Evolutionary conservation across 148 eudicot genomes (phyloP).

Genomic region (Agrostemma githago): DNA sequence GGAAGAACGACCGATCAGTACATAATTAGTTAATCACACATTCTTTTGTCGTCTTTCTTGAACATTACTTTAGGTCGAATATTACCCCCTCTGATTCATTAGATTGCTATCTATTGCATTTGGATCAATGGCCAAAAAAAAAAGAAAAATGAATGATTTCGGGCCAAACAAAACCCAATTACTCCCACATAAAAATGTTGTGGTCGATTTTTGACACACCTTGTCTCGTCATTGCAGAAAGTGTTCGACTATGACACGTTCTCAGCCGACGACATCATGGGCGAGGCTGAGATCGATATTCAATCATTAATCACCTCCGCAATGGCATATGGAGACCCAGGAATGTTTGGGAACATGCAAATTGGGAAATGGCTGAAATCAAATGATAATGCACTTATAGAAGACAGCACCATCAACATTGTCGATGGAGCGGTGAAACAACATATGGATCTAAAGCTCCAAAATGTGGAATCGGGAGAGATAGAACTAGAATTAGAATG

Average conservation of each 20-base stretch:
- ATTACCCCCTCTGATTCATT: too few species aligned
- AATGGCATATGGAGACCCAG: constrained; percentile 77
- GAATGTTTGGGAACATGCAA: constrained; percentile 81
- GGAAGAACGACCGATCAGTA: not conserved
- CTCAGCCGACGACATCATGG: constrained; percentile 98
- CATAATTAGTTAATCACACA: too few species aligned
- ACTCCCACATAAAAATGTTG: not conserved
- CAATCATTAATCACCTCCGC: constrained; percentile 92
- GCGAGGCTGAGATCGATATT: constrained; percentile 85
- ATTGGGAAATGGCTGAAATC: constrained; percentile 96
- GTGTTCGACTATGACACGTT: constrained; percentile 85
- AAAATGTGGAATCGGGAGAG: constrained; percentile 92
- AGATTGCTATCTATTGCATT: too few species aligned
- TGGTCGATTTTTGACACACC: not conserved
- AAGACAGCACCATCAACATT: constrained; percentile 81
- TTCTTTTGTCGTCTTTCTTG: not conserved
- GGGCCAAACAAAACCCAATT: too few species aligned
- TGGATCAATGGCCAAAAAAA: too few species aligned
- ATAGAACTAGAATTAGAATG: constrained; percentile 72
- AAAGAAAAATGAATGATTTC: too few species aligned
- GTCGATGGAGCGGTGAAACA: constrained; percentile 71
- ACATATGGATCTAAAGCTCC: constrained; percentile 63
- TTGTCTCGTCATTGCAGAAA: constrained; percentile 42
- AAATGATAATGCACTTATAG: constrained; percentile 67
- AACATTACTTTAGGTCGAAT: not conserved